Conservation (phyloP, 176 grass and related monocot species). For the Saccharum officinarum region DNA sequence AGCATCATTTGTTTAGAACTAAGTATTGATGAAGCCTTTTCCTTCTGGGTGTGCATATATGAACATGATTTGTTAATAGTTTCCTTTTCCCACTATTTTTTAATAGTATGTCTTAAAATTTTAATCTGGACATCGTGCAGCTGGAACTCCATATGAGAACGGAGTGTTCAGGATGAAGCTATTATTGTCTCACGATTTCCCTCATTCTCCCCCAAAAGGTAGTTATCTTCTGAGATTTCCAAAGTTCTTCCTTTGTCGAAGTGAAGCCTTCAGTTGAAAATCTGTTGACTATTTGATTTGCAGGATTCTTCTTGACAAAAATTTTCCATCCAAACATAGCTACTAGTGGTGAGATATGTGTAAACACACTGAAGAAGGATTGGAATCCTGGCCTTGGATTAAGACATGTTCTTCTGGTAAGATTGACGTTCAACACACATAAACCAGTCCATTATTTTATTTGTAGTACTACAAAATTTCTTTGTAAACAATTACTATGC, state of each 20-base stretch:
- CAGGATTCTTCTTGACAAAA: slow-evolving; percentile 85
- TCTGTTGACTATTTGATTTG: slow-evolving; percentile 23
- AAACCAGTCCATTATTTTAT: background rate
- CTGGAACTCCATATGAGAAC: slow-evolving; percentile 95
- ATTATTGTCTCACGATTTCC: slow-evolving; percentile 75
- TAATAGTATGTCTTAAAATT: background rate
- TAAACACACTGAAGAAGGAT: slow-evolving; percentile 97
- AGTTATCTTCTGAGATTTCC: slow-evolving; percentile 21
- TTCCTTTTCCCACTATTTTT: slow-evolving; percentile 2
- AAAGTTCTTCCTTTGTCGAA: slow-evolving; percentile 45
- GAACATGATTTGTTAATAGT: background rate
- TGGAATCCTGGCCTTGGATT: slow-evolving; percentile 93
- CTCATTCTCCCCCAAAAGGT: slow-evolving; percentile 93
- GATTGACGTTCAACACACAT: background rate
- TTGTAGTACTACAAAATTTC: background rate
- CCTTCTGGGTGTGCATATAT: background rate
- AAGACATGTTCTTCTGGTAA: slow-evolving; percentile 89
- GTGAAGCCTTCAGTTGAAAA: background rate
- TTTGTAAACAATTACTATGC: background rate
- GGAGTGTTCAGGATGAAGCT: slow-evolving; percentile 97
- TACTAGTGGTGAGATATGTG: slow-evolving; percentile 90
- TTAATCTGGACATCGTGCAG: slow-evolving; percentile 34
- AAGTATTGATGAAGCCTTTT: background rate
- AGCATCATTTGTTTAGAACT: background rate
- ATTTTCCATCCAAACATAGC: slow-evolving; percentile 98